A percentile compares a stretch with the other conserved stretches of the same genome.
phyloP scores from a whole-genome alignment of 345 rosid species.

The Luvunga scandens region DNA sequence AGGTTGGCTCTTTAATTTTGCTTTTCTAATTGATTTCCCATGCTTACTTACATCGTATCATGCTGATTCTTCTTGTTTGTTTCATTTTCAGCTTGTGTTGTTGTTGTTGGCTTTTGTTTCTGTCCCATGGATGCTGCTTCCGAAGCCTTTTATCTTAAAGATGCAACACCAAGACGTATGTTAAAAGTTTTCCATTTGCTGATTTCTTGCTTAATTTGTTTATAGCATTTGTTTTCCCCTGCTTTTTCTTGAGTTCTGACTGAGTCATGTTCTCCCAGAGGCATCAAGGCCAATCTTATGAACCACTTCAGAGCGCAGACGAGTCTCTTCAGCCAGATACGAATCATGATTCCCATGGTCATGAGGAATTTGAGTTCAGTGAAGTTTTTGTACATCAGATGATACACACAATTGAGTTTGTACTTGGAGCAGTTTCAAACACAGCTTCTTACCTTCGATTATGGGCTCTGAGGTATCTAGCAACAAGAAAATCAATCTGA shows the following conservation, averaged over 20 bases:
- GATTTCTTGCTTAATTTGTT: background rate
- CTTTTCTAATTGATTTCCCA: background rate
- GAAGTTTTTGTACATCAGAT: conserved; percentile 96
- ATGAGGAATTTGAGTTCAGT: conserved; percentile 92
- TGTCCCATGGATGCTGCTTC: conserved; percentile 96
- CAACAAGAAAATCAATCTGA: background rate
- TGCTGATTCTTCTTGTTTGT: conserved; percentile 1
- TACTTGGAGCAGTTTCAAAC: conserved; percentile 97
- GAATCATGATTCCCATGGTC: conserved; percentile 60
- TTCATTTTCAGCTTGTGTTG: conserved; percentile 56
- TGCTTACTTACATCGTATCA: background rate
- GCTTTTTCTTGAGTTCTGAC: conserved; percentile 7
- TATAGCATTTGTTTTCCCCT: background rate
- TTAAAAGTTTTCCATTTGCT: conserved; percentile 3
- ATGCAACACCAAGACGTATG: conserved; percentile 77
- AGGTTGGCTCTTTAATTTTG: conserved; percentile 44
- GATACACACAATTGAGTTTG: conserved; percentile 97
- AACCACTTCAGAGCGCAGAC: conserved; percentile 58
- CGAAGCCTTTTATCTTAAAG: conserved; percentile 90
- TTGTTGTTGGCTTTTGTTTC: conserved; percentile 80
- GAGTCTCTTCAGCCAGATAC: conserved; percentile 68
- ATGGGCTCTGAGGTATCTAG: conserved; percentile 92
- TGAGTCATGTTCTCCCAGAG: conserved; percentile 45
- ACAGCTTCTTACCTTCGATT: conserved; percentile 95
- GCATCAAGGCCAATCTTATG: conserved; percentile 78